These are phyloP conservation scores for Erysiphe pulchra DNA, from an alignment of 2,329 filamentous ascomycete genomes.

Conservation along the genomic window DNA sequence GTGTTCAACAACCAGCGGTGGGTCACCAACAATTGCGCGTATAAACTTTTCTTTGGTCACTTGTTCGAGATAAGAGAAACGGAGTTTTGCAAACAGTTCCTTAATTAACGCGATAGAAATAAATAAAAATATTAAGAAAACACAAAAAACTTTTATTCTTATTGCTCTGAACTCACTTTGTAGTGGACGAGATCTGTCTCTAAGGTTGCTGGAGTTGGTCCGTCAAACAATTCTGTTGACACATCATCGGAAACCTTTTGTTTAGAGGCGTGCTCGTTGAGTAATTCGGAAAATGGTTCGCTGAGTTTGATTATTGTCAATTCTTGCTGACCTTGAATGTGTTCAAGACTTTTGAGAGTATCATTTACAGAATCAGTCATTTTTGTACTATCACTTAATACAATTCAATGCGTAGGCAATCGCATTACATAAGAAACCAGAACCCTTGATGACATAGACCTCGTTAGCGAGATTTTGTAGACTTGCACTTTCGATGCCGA, in stretches of 20 bases:
- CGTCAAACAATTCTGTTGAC: slow-evolving; percentile 36
- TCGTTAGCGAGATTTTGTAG: too few species aligned
- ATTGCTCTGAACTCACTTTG: slow-evolving; percentile 22
- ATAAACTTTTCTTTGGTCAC: slow-evolving; percentile 98
- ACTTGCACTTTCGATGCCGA: too few species aligned
- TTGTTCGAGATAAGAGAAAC: slow-evolving; percentile 94
- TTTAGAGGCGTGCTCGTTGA: slow-evolving; percentile 29
- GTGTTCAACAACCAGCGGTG: slow-evolving; percentile 59
- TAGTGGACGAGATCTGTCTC: slow-evolving; percentile 74
- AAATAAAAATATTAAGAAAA: not conserved
- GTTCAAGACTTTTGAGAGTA: slow-evolving; percentile 22
- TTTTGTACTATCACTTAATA: too few species aligned
- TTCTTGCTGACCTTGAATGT: slow-evolving; percentile 30
- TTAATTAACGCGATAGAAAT: not conserved
- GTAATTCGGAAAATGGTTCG: slow-evolving; percentile 27
- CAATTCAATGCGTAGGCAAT: too few species aligned
- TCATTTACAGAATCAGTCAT: slow-evolving; percentile 11
- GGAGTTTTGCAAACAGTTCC: slow-evolving; percentile 84
- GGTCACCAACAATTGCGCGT: slow-evolving; percentile 71
- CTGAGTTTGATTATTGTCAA: slow-evolving; percentile 55
- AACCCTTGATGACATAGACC: too few species aligned
- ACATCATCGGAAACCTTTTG: slow-evolving; percentile 18
- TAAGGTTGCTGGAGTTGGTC: slow-evolving; percentile 48
- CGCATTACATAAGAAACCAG: too few species aligned
- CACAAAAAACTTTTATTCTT: not conserved